phyloP scores from a whole-genome alignment of 345 rosid genomes.

The Pugionium dolabratum region DNA sequence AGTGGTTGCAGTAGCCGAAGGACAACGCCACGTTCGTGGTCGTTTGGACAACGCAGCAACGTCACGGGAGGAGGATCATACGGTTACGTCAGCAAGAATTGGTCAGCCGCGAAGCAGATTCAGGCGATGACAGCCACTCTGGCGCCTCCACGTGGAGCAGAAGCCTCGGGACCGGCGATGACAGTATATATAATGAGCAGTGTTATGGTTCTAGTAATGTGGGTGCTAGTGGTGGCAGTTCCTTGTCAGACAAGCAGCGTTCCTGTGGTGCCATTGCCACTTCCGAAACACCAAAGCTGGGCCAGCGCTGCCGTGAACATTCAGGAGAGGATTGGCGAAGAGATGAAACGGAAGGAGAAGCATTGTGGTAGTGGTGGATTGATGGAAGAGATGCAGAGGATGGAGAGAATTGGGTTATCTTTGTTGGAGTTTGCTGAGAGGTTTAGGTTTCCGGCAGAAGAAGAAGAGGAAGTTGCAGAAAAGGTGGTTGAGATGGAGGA shows the following conservation, averaged over 20 bases:
- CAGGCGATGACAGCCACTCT: conserved; percentile 71
- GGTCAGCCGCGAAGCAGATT: conserved; percentile 93
- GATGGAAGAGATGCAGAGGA: conserved; percentile 77
- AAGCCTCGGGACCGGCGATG: conserved; percentile 52
- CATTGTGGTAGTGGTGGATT: conserved; percentile 49
- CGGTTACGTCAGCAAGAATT: conserved; percentile 66
- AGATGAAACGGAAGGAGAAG: conserved; percentile 93
- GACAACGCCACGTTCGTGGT: conserved; percentile 71
- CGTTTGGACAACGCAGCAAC: conserved; percentile 62
- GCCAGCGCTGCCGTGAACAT: conserved; percentile 61
- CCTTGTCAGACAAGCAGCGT: conserved; percentile 91
- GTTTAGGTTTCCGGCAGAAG: conserved; percentile 69
- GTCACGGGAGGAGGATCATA: conserved; percentile 43
- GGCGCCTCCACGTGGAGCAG: conserved; percentile 68
- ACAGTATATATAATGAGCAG: conserved; percentile 67
- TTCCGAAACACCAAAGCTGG: conserved; percentile 80
- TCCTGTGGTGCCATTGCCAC: conserved; percentile 54
- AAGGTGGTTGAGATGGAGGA: conserved; percentile 70
- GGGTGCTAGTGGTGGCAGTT: conserved; percentile 74
- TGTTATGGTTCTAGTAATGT: conserved; percentile 64
- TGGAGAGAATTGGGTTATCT: conserved; percentile 66
- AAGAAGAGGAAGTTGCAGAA: conserved; percentile 48
- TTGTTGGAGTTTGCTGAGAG: conserved; percentile 64
- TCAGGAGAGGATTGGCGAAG: conserved; percentile 83
- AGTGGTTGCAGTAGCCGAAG: conserved; percentile 37